Base-by-base conservation (phyloP, 2,329 filamentous ascomycete genomes). In the Nothophaeocryptopus gaeumannii region DNA sequence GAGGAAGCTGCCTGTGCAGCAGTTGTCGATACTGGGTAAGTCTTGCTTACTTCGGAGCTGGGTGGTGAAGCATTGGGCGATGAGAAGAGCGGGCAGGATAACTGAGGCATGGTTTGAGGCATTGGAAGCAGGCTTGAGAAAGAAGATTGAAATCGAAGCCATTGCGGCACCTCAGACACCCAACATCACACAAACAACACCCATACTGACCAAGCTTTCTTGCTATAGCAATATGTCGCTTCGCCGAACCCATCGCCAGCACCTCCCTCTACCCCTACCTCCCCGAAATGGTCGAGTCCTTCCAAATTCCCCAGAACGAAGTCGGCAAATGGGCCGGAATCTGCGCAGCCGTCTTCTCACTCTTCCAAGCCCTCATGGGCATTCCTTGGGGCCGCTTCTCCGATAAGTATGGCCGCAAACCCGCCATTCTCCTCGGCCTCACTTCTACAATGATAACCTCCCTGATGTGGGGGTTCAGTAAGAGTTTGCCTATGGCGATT, bases 231-330 rank as follows among this genome's bases (percentile, higher is more conserved):
- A 89, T 96, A 78, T 92, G 92, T 67, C 89, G 91, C 54, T 83
- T 96, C 62, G 88, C 90, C 53, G 91, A 96, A 71, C 91, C 91
- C 16, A 90, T 96, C 61, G 89, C 91, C 46, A 80, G 95, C 56
- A 96, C 90, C 2, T 92, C 88, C 66, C 91, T 96, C 69, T 95
- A 92, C 63, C 91, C 91, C 10, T 96, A 96, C 85, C 60, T 95
- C 81, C 51, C 91, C 84, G 87, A 91, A 70, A 93, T 95, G 87
- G 86, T 95, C 49, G 79, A 84, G 60, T 85, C 83, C 65, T 89
- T 95, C 56, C 83, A 86, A 8, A 76, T 95, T 12, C 76, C 80
- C 7, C 78, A 83, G 58, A 80, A 86, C 59, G 77, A 89, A 38
- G 80, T 95, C 16, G 87, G 88, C 36, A 86, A 84, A 72, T 95